Conservation (phyloP, 2,329 filamentous ascomycete species). For the Podosphaera leucotricha region DNA sequence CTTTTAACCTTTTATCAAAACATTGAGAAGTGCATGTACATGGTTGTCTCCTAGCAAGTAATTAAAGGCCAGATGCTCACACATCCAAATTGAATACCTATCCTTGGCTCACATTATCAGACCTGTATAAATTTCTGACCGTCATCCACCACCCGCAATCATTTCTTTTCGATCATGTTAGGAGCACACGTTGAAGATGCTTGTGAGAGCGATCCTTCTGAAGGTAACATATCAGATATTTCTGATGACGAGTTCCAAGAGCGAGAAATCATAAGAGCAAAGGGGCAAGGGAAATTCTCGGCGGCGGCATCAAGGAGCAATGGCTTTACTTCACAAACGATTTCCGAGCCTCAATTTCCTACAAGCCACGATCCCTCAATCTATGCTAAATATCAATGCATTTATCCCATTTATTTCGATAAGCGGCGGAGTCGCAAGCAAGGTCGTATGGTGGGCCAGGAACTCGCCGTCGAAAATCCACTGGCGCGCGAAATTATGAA, state of each 20-base stretch:
- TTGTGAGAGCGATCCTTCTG: conserved; percentile 50
- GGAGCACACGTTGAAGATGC: conserved; percentile 84
- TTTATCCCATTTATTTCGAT: conserved; percentile 96
- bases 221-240: conserved; percentile 53
- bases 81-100: no score
- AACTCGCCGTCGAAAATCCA: conserved; percentile 59
- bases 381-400: conserved; percentile 60
- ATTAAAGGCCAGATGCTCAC: no score
- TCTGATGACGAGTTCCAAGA: conserved; percentile 33
- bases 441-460: conserved; percentile 52
- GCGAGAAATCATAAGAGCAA: conserved; percentile 14
- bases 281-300: conserved; percentile 7
- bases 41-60: no score
- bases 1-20: no score
- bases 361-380: conserved; percentile 24
- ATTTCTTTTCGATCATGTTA: conserved; percentile 34
- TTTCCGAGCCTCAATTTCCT: conserved; percentile 17
- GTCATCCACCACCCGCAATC: no score
- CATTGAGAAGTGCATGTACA: no score
- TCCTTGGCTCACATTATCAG: no score
- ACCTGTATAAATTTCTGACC: no score
- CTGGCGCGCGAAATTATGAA: conserved; percentile 74
- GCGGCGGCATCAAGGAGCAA: conserved; percentile 6
- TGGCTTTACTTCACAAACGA: conserved; percentile 6
- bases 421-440: conserved; percentile 46